A percentile compares a stretch with the other conserved stretches of the same genome.
These are phyloP conservation scores for Articulospora tetracladia DNA, from an alignment of 495 filamentous ascomycete species.

Conservation along the genomic window DNA sequence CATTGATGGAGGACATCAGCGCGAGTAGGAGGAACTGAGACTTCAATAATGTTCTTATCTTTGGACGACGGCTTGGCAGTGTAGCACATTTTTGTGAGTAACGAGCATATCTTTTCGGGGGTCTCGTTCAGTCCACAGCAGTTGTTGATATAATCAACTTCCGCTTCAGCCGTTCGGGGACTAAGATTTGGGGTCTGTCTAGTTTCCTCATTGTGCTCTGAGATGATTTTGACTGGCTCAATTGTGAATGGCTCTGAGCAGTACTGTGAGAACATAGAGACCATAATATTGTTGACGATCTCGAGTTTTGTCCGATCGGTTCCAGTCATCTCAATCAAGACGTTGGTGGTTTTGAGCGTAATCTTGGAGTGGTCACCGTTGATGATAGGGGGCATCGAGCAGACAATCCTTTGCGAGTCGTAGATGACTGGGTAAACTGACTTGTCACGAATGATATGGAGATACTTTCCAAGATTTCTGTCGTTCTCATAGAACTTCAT, in stretches of 20 bases:
- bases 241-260: slow-evolving; percentile 84
- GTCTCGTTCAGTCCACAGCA: slow-evolving; percentile 80
- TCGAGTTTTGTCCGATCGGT: slow-evolving; percentile 95
- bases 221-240: slow-evolving; percentile 88
- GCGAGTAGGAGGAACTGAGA: slow-evolving; percentile 80
- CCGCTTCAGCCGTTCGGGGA: slow-evolving; percentile 71
- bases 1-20: slow-evolving; percentile 95
- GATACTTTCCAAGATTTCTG: slow-evolving; percentile 70
- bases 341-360: slow-evolving; percentile 78
- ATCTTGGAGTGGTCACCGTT: slow-evolving; percentile 98
- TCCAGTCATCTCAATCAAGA: slow-evolving; percentile 98
- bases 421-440: slow-evolving; percentile 97
- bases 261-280: slow-evolving; percentile 96
- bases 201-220: slow-evolving; percentile 81
- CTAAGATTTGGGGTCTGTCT: slow-evolving; percentile 75
- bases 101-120: slow-evolving; percentile 64
- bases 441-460: slow-evolving; percentile 90
- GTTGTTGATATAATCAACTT: slow-evolving; percentile 87
- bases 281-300: slow-evolving; percentile 90
- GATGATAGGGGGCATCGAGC: slow-evolving; percentile 95
- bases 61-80: slow-evolving; percentile 63
- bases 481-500: slow-evolving; percentile 97
- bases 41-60: slow-evolving; percentile 64
- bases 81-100: slow-evolving; percentile 85
- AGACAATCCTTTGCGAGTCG: slow-evolving; percentile 81